Conservation (phyloP, 441 rosid species). For the Kokia cookei region DNA sequence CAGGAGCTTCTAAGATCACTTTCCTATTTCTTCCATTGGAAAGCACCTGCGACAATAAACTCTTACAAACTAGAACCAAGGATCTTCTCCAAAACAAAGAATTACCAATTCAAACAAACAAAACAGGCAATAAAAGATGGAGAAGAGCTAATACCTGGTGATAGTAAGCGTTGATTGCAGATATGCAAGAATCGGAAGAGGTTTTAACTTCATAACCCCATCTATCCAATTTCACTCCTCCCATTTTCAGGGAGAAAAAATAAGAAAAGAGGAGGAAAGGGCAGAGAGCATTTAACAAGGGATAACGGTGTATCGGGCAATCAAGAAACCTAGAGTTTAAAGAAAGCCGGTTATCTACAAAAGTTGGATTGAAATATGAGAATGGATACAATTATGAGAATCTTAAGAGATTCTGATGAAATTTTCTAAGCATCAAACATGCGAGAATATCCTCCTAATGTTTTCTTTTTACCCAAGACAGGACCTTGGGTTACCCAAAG, state of each 20-base stretch:
- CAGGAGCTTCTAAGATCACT: constrained; percentile 62
- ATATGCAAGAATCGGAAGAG: constrained; percentile 58
- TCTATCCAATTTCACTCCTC: constrained; percentile 40
- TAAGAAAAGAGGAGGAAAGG: neutral
- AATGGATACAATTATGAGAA: no score
- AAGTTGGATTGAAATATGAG: no score
- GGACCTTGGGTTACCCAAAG: no score
- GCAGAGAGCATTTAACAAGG: neutral
- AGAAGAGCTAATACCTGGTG: constrained; percentile 42
- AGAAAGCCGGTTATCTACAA: neutral
- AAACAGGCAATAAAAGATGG: neutral
- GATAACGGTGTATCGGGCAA: neutral
- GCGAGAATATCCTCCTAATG: no score
- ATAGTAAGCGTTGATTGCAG: constrained; percentile 62
- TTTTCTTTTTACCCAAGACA: no score
- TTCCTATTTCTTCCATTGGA: constrained; percentile 56
- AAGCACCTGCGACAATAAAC: constrained; percentile 45
- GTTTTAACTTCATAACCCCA: constrained; percentile 75
- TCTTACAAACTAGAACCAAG: neutral
- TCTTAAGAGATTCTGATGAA: no score
- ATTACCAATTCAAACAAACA: neutral
- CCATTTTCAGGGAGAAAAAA: constrained; percentile 22
- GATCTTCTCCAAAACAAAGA: neutral
- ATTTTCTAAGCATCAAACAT: no score
- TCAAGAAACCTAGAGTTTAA: neutral